A percentile compares a stretch with the other conserved stretches of the same genome.
Evolutionary conservation across 2,329 filamentous ascomycete genomes (phyloP).

Genomic region (Cercospora janseana): DNA sequence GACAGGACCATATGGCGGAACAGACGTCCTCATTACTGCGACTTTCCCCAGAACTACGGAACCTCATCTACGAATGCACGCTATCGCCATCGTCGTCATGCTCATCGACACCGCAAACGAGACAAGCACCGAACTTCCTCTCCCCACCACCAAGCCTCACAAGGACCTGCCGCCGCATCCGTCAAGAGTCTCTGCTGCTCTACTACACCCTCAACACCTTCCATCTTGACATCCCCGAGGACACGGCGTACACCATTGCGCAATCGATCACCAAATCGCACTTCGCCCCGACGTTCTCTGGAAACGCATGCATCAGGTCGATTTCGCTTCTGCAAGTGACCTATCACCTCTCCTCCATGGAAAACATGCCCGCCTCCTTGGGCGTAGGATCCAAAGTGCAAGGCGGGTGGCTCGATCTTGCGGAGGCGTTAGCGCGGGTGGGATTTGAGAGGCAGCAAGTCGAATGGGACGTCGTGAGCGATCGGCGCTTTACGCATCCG

Average conservation of each 20-base stretch:
- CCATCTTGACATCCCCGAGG: slow-evolving; percentile 18
- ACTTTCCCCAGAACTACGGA: slow-evolving; percentile 19
- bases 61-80: slow-evolving; percentile 20
- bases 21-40: slow-evolving; percentile 14
- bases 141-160: slow-evolving; percentile 8
- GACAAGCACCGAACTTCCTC: neutral
- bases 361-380: slow-evolving; percentile 10
- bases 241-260: slow-evolving; percentile 1
- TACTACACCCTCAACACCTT: slow-evolving; percentile 29
- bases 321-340: slow-evolving; percentile 3
- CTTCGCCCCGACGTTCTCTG: neutral
- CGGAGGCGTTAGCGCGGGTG: neutral
- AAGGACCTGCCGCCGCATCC: slow-evolving; percentile 21
- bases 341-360: slow-evolving; percentile 16
- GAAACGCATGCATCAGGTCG: neutral
- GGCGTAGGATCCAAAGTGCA: neutral
- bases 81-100: too few species aligned
- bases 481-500: slow-evolving; percentile 10
- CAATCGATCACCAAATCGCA: neutral
- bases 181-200: slow-evolving; percentile 23
- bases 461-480: slow-evolving; percentile 13
- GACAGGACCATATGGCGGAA: neutral
- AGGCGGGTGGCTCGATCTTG: slow-evolving; percentile 12
- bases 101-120: neutral
- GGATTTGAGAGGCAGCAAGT: slow-evolving; percentile 14